A percentile compares a stretch with the other conserved stretches of the same genome.
These are phyloP conservation scores for Benincasa hispida DNA, from an alignment of 306 rosid genomes.

Conservation along the genomic window DNA sequence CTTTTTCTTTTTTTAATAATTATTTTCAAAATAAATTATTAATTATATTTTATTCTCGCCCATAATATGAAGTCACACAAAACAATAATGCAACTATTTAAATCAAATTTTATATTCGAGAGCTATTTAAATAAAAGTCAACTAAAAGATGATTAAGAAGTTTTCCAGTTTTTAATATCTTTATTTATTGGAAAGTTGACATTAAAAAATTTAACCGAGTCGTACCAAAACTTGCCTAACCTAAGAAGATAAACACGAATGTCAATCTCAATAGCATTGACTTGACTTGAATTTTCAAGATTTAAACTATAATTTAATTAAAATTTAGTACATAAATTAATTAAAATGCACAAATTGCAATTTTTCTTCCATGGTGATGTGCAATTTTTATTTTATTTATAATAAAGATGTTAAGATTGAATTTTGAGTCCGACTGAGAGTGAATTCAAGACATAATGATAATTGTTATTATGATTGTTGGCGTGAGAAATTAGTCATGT, in stretches of 20 bases:
- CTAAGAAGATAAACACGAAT: background rate
- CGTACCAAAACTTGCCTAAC: background rate
- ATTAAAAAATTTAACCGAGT: background rate
- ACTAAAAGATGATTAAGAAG: background rate
- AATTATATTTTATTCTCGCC: background rate
- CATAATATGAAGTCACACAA: background rate
- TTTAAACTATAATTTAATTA: background rate
- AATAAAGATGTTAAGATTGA: too few relatives aligned
- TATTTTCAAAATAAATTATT: background rate
- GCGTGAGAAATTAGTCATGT: too few relatives aligned
- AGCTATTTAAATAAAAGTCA: background rate
- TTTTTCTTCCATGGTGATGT: too few relatives aligned
- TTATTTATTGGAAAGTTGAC: background rate
- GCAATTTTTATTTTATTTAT: too few relatives aligned
- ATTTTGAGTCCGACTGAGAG: too few relatives aligned
- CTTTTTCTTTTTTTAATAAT: too few relatives aligned
- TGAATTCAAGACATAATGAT: too few relatives aligned
- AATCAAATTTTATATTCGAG: too few relatives aligned
- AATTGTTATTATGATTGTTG: too few relatives aligned
- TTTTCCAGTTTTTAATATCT: background rate
- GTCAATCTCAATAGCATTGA: background rate
- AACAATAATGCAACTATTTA: background rate
- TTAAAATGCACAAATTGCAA: background rate
- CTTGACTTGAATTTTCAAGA: background rate
- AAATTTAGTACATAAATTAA: background rate